A percentile compares a stretch with the other conserved stretches of the same genome.
Evolutionary conservation across 768 basidiomycete species (phyloP).

Genomic region (Tylopilus sp.): DNA sequence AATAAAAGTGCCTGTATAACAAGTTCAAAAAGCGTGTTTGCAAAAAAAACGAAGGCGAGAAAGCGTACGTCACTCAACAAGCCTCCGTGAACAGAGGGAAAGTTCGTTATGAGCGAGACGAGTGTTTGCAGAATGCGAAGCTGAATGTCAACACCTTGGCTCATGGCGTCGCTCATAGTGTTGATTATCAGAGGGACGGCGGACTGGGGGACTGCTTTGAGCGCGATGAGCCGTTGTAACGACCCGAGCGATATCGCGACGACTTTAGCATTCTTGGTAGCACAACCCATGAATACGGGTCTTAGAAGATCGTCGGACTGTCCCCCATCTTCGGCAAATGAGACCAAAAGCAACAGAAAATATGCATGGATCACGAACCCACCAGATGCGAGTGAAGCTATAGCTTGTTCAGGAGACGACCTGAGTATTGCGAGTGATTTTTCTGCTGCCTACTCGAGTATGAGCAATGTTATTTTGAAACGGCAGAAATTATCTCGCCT

Average conservation of each 20-base stretch:
- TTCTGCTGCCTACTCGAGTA: conserved; percentile 65
- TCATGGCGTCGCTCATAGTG: conserved; percentile 85
- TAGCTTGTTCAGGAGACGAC: conserved; percentile 80
- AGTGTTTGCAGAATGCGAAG: conserved; percentile 90
- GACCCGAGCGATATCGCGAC: conserved; percentile 90
- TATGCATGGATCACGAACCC: conserved; percentile 25
- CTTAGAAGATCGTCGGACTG: conserved; percentile 78
- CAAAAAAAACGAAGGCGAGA: background rate
- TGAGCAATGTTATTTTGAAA: conserved; percentile 5
- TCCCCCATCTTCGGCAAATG: conserved; percentile 53
- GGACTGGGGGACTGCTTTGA: conserved; percentile 80
- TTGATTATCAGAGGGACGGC: conserved; percentile 76
- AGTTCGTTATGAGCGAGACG: conserved; percentile 87
- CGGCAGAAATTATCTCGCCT: conserved; percentile 47
- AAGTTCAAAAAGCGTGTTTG: background rate
- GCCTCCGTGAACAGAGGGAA: conserved; percentile 74
- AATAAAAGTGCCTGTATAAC: conserved; percentile 74
- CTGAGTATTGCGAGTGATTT: conserved; percentile 79
- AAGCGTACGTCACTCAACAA: conserved; percentile 75
- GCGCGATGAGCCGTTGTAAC: conserved; percentile 82
- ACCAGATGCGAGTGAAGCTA: conserved; percentile 71
- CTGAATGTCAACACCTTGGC: conserved; percentile 96
- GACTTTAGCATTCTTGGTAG: conserved; percentile 91
- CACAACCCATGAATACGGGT: conserved; percentile 92
- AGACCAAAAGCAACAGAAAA: conserved; percentile 4